phyloP scores from a whole-genome alignment of 805 yeast species.

The Pichia paraexigua region DNA sequence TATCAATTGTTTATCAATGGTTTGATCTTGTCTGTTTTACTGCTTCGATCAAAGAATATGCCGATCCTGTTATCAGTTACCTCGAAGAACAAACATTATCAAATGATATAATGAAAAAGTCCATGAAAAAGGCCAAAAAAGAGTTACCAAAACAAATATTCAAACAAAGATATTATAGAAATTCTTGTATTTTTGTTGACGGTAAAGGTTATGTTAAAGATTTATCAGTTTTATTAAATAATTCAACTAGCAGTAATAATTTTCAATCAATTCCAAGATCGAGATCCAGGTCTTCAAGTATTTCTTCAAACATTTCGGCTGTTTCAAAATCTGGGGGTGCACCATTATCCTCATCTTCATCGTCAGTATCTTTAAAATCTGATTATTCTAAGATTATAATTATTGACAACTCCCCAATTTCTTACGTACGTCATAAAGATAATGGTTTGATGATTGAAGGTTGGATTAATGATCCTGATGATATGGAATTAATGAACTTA shows the following conservation, averaged over 20 bases:
- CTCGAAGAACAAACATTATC: slow-evolving; percentile 54
- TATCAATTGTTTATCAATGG: slow-evolving; percentile 76
- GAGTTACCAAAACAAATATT: slow-evolving; percentile 33
- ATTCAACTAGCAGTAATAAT: slow-evolving; percentile 3
- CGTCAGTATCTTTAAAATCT: slow-evolving; percentile 15
- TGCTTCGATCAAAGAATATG: slow-evolving; percentile 90
- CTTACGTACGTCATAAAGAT: slow-evolving; percentile 73
- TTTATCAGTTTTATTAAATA: slow-evolving; percentile 27
- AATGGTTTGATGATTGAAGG: slow-evolving; percentile 94
- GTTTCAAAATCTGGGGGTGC: slow-evolving; percentile 2
- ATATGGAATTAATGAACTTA: slow-evolving; percentile 70
- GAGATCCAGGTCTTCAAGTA: slow-evolving; percentile 9
- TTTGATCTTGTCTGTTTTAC: slow-evolving; percentile 86
- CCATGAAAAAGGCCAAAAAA: neutral
- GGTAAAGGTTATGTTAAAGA: slow-evolving; percentile 88
- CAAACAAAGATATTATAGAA: slow-evolving; percentile 59
- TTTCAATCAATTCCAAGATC: slow-evolving; percentile 7
- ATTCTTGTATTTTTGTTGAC: slow-evolving; percentile 65
- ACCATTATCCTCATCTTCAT: neutral
- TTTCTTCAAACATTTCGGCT: slow-evolving; percentile 7
- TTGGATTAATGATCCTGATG: slow-evolving; percentile 96
- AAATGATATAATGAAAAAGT: slow-evolving; percentile 19
- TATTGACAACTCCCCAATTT: slow-evolving; percentile 88
- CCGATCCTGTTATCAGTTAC: slow-evolving; percentile 95
- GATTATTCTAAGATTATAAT: slow-evolving; percentile 67